Percentiles rank a stretch among this genome's conserved stretches.
Conservation (phyloP, 371 early-diverging fungal genomes). For the Smittium culicis region DNA sequence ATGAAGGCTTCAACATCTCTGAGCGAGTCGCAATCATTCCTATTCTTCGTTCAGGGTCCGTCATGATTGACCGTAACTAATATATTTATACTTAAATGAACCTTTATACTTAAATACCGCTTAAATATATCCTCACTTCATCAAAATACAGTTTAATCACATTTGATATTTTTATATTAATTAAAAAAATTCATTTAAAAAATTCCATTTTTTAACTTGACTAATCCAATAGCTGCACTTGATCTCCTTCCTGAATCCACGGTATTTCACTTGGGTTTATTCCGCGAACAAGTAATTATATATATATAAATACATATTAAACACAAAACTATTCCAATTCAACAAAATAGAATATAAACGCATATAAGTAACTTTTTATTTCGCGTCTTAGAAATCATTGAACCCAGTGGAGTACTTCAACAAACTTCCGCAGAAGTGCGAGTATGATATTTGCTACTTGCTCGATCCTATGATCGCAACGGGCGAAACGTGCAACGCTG, state of each 20-base stretch:
- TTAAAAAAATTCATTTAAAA: no score
- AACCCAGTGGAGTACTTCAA: conserved; percentile 90
- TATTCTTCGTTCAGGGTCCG: conserved; percentile 64
- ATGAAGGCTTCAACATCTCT: conserved; percentile 35
- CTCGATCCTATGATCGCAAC: conserved; percentile 80
- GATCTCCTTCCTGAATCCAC: conserved; percentile 54
- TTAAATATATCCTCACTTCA: no score
- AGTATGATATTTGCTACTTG: conserved; percentile 54
- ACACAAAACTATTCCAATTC: neutral
- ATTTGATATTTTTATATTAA: no score
- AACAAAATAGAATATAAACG: no score
- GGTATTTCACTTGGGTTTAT: conserved; percentile 66
- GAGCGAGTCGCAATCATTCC: conserved; percentile 60
- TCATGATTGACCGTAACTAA: conserved; percentile 48
- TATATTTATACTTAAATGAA: neutral
- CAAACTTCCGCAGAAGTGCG: conserved; percentile 56
- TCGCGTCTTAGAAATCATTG: conserved; percentile 31
- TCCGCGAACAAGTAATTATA: conserved; percentile 49
- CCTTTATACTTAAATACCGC: no score
- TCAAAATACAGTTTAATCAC: no score
- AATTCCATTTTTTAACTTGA: no score
- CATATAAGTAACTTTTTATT: no score
- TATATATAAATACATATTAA: conserved; percentile 19
- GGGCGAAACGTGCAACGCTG: conserved; percentile 68
- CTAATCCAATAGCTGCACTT: conserved; percentile 51